A percentile compares a stretch with the other conserved stretches of the same genome.
Conservation (phyloP, 495 filamentous ascomycete genomes). For the Choiromyces venosus region DNA sequence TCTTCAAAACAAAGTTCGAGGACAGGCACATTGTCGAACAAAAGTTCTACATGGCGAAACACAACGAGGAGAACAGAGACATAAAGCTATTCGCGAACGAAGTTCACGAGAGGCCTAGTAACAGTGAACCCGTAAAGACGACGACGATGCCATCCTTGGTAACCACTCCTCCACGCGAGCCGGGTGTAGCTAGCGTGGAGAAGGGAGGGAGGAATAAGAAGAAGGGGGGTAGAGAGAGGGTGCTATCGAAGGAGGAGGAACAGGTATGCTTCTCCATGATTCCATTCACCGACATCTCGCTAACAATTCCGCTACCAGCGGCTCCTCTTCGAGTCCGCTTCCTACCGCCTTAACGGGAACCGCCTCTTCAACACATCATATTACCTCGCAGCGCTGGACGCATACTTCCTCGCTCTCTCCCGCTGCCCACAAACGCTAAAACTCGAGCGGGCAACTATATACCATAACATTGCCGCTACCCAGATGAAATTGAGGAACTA, state of each 20-base stretch:
- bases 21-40: neutral
- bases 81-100: neutral
- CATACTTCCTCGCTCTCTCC: conserved; percentile 75
- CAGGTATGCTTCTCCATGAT: conserved; percentile 49
- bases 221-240: neutral
- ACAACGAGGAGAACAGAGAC: neutral
- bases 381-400: conserved; percentile 75
- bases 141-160: neutral
- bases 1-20: neutral
- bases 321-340: conserved; percentile 63
- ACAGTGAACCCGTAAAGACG: neutral
- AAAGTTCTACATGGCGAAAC: neutral
- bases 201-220: neutral
- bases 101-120: neutral
- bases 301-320: conserved; percentile 45
- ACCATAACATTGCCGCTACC: conserved; percentile 79
- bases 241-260: conserved; percentile 72
- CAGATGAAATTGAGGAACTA: conserved; percentile 78
- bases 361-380: conserved; percentile 61
- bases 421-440: conserved; percentile 80
- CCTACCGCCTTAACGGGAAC: conserved; percentile 72
- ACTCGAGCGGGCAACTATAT: conserved; percentile 80
- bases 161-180: neutral
- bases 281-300: conserved; percentile 1
- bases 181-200: neutral